Conservation (phyloP, 352 stramenopile species). For the Thraustochytrium striatum region DNA sequence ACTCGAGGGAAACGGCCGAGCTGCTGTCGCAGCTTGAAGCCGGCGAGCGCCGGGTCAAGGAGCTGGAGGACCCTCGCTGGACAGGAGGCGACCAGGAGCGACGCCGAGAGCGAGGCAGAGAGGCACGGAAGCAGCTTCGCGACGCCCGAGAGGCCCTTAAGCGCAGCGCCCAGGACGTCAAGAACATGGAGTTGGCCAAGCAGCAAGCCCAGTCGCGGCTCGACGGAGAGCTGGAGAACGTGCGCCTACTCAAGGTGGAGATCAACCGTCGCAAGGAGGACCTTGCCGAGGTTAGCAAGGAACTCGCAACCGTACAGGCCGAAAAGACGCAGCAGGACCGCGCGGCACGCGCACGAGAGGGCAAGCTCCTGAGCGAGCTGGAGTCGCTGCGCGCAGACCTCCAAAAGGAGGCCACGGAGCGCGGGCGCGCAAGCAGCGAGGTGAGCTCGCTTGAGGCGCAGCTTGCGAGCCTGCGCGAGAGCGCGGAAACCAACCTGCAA, state of each 20-base stretch:
- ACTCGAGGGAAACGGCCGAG: neutral
- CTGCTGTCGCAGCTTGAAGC: neutral
- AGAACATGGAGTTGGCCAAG: neutral
- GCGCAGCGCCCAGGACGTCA: neutral
- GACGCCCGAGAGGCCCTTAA: neutral
- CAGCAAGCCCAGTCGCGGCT: conserved; percentile 5
- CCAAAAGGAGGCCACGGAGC: neutral
- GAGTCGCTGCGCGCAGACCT: neutral
- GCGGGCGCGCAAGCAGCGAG: neutral
- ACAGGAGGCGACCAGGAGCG: no score
- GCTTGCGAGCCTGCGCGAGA: neutral
- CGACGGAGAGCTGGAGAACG: conserved; percentile 11
- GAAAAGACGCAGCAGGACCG: conserved; percentile 13
- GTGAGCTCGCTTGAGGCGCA: neutral
- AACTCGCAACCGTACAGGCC: conserved; percentile 10
- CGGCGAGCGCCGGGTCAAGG: neutral
- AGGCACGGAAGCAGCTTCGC: neutral
- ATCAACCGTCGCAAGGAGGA: conserved; percentile 28
- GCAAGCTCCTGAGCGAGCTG: neutral
- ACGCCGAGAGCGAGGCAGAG: no score
- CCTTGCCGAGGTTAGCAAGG: neutral
- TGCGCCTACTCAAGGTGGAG: conserved; percentile 31
- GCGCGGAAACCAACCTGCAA: neutral
- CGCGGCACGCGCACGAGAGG: neutral
- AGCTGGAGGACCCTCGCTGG: neutral